These are phyloP conservation scores for Diaporthe amygdali DNA, from an alignment of 2,329 filamentous ascomycete species.

Conservation along the genomic window DNA sequence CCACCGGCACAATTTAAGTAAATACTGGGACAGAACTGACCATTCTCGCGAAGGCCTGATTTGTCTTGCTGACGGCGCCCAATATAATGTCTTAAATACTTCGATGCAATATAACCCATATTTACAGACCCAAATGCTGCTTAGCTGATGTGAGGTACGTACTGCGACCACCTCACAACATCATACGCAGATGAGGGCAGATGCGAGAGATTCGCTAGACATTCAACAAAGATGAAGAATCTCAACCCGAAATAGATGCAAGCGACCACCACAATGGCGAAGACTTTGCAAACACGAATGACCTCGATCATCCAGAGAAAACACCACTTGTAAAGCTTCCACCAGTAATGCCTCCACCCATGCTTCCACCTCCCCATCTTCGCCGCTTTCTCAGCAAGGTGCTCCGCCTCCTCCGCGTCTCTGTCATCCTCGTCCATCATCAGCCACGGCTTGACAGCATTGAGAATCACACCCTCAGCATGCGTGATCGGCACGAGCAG, in stretches of 20 bases:
- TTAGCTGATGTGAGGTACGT: slow-evolving; percentile 21
- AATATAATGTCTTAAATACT: too few relatives aligned
- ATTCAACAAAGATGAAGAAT: slow-evolving; percentile 15
- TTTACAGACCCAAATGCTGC: neutral
- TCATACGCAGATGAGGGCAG: slow-evolving; percentile 13
- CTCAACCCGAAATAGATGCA: slow-evolving; percentile 5
- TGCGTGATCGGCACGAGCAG: slow-evolving; percentile 17
- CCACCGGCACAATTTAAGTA: too few relatives aligned
- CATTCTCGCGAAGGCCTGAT: too few relatives aligned
- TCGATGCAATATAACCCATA: too few relatives aligned
- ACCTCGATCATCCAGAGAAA: slow-evolving; percentile 21
- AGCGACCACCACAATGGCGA: neutral
- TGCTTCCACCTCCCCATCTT: neutral
- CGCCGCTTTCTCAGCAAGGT: slow-evolving; percentile 1
- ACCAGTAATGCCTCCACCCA: slow-evolving; percentile 5
- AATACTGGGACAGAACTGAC: too few relatives aligned
- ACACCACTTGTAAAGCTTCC: slow-evolving; percentile 14
- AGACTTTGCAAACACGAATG: slow-evolving; percentile 6
- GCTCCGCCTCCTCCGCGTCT: slow-evolving; percentile 17
- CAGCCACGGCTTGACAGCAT: slow-evolving; percentile 6
- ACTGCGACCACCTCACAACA: slow-evolving; percentile 17
- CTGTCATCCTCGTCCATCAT: slow-evolving; percentile 22
- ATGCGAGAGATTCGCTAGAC: slow-evolving; percentile 7
- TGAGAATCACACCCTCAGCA: slow-evolving; percentile 9
- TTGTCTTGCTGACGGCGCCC: too few relatives aligned